Conservation (phyloP, 257 asterid species). For the Echium plantagineum region DNA sequence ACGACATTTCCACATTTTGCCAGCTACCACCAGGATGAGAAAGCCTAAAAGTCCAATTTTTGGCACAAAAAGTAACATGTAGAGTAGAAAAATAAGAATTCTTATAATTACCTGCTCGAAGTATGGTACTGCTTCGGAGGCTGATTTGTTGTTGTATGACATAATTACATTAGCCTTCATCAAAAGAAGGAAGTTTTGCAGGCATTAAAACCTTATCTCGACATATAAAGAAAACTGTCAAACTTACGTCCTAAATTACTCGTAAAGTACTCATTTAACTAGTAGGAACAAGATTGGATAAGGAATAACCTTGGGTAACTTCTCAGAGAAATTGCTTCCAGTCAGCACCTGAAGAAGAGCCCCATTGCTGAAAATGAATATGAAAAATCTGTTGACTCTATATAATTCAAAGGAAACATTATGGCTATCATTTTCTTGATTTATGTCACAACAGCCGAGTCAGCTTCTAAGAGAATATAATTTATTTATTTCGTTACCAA, state of each 20-base stretch:
- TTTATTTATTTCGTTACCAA: background rate
- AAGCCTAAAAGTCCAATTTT: background rate
- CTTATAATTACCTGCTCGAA: constrained; percentile 68
- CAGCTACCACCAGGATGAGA: background rate
- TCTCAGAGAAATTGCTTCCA: constrained; percentile 87
- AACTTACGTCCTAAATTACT: background rate
- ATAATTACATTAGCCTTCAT: constrained; percentile 86
- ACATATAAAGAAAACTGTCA: background rate
- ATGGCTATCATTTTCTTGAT: too few relatives aligned
- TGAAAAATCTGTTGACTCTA: background rate
- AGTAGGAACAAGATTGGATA: constrained; percentile 10
- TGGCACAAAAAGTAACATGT: background rate
- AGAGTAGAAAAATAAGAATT: background rate
- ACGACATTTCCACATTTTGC: background rate
- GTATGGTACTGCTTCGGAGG: constrained; percentile 92
- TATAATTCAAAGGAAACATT: too few relatives aligned
- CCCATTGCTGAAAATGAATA: constrained; percentile 61
- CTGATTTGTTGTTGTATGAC: constrained; percentile 91
- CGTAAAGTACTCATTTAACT: background rate
- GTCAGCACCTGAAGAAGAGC: constrained; percentile 92
- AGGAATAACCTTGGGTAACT: constrained; percentile 77
- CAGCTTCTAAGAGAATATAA: too few relatives aligned
- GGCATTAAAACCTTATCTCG: background rate
- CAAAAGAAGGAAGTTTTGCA: constrained; percentile 16
- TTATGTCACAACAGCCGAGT: too few relatives aligned